Conservation (phyloP, 495 filamentous ascomycete species). For the Neurospora sublineolata region DNA sequence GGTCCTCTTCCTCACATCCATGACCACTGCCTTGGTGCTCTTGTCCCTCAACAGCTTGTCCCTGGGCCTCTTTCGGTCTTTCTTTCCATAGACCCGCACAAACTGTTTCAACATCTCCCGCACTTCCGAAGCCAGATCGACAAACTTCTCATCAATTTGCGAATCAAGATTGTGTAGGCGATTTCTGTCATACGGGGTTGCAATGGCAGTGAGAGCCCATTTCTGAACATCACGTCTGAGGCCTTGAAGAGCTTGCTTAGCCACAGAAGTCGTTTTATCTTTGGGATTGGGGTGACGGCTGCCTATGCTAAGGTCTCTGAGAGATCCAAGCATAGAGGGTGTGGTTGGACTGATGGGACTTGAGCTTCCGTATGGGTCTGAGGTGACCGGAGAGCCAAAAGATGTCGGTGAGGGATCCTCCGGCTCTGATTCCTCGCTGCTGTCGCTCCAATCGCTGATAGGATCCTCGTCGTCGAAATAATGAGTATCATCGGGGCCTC, state of each 20-base stretch:
- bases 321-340: background rate
- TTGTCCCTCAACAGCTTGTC: constrained; percentile 72
- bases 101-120: constrained; percentile 29
- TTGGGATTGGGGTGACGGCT: background rate
- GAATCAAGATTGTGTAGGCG: constrained; percentile 33
- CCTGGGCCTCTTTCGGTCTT: constrained; percentile 48
- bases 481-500: constrained; percentile 64
- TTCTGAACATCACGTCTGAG: constrained; percentile 29
- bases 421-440: constrained; percentile 29
- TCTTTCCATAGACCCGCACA: constrained; percentile 6
- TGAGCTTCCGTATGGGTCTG: background rate
- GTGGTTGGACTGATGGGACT: background rate
- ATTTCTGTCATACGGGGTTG: constrained; percentile 30
- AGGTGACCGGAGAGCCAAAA: background rate
- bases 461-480: constrained; percentile 78
- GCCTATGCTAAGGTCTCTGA: background rate
- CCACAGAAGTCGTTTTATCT: background rate
- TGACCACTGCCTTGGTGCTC: constrained; percentile 44
- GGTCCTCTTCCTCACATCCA: constrained; percentile 67
- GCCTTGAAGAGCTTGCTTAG: constrained; percentile 9
- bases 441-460: constrained; percentile 44
- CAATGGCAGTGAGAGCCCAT: constrained; percentile 28
- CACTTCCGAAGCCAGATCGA: constrained; percentile 11
- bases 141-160: constrained; percentile 29
- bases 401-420: background rate